Base-by-base conservation (phyloP, 148 eudicot species). In the Polygonum maritimum region DNA sequence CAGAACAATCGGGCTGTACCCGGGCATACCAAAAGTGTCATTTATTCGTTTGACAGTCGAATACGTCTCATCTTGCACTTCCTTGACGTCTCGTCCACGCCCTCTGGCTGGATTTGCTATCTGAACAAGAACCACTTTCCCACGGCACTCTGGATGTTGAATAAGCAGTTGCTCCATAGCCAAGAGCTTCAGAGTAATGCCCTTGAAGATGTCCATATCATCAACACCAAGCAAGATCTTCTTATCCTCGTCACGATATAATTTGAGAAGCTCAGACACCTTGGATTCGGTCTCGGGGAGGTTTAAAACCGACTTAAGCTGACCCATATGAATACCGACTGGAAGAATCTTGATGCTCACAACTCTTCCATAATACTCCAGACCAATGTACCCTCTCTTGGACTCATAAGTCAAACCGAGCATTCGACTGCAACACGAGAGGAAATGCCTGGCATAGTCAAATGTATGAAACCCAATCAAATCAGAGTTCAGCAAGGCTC, bases 181-280 rank as follows among this genome's bases (percentile, higher is more conserved):
- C 79, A 84, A 74, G 38, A 86, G 76, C 73, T 86, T 86, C 74
- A 86, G 65, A 44, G 84, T 82, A 22, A 86, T 84, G 35, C 89
- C 89, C 76, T 86, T 86, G 80, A 86, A 86, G 45, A 86, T 86
- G 76, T 86, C 89, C 84, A 86, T 78, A 75, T 86, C 89, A 78
- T 86, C 89, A 2, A 86, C 87, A 73, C 89, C 89, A 14, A 86
- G 83, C 74, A 86, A 70, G 80, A 86, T 74, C 72, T 76, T 75
- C 60, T 57, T 83, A n/a, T 81, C 86, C 71, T 83, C 54, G 45
- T 72, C 54, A 72, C 21, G 51, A 11, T 44, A 72, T 15, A 26
- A 9, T 11, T 31, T 44, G 15, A 72, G 16, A 21, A 72, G 75
- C 51, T 72, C 75, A 19, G 75, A 72, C 26, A 83, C 78, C 75